Percentiles rank a stretch among this genome's conserved stretches.
These are phyloP conservation scores for Boletus mariae DNA, from an alignment of 1,284 basidiomycete genomes.

Conservation along the genomic window DNA sequence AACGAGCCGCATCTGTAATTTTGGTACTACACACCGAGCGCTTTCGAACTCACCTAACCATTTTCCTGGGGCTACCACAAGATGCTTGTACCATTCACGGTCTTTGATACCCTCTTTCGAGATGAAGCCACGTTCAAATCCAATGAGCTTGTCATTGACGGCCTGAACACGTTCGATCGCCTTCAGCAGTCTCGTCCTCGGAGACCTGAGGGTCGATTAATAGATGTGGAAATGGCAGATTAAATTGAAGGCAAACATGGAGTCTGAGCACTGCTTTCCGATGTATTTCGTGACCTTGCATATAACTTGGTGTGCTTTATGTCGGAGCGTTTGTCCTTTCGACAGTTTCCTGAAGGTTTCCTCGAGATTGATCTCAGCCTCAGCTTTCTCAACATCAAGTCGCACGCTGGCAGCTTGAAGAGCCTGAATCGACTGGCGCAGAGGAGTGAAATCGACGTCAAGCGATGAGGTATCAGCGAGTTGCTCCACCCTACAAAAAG, in stretches of 20 bases:
- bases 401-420: constrained; percentile 50
- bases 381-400: constrained; percentile 52
- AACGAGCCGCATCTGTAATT: constrained; percentile 6
- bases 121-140: constrained; percentile 72
- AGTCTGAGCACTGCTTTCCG: constrained; percentile 20
- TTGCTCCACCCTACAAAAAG: constrained; percentile 31
- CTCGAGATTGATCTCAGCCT: constrained; percentile 36
- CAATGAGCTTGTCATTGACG: constrained; percentile 56
- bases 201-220: constrained; percentile 15
- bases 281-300: constrained; percentile 32
- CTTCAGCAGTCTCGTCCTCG: constrained; percentile 37
- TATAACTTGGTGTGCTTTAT: constrained; percentile 15
- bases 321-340: constrained; percentile 11
- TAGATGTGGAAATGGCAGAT: not conserved
- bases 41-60: constrained; percentile 51
- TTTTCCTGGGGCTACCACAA: constrained; percentile 72
- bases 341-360: constrained; percentile 34
- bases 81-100: constrained; percentile 69
- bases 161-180: constrained; percentile 48
- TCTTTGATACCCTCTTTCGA: constrained; percentile 62
- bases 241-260: constrained; percentile 17
- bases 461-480: constrained; percentile 23
- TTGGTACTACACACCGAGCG: constrained; percentile 6
- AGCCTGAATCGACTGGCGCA: constrained; percentile 45
- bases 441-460: constrained; percentile 32